Evolutionary conservation across 257 asterid species (phyloP), one percentile per base, ranked within the genome.

Genomic region (Cynanchum wilfordii): DNA sequence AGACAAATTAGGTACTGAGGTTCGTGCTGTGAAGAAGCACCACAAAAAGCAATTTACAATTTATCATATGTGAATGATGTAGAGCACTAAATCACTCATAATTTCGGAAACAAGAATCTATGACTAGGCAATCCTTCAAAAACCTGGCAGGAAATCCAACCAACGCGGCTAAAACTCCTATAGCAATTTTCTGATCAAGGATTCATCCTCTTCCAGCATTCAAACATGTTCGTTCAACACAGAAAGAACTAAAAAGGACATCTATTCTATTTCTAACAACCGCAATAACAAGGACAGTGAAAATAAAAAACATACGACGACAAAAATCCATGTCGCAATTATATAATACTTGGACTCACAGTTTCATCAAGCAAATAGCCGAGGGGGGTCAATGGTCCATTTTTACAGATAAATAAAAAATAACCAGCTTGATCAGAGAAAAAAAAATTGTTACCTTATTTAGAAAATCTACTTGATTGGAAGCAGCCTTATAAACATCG

Each of bases 401-500:
- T 2, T 33, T 33, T 33, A 33, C 38, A 33, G 10, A 42, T 42
- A 42, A 42, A 42, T 7, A 42, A 42, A 42, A 42, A 42, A 42
- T 7, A 42, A 42, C 47, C 47, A 42, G 47, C 47, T 5, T 42
- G 8, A 42, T 42, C 4, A 1, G 42, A 38, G 30, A 38, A 60
- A 16, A 3, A 17, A n/a, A 50, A 69, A 19, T 73, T 38, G 42
- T 10, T 27, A 84, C 85, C 86, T 81, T 81, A 3, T 33, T 79
- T 55, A 71, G 82, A 54, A 84, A 84, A 79, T 84, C 87, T 29
- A 79, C 86, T 58, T 77, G 79, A 22, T 7, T 36, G 63, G 80
- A 68, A 79, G 79, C 59, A 4, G 86, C 84, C 30, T 74, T 76
- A 58, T 81, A 81, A 66, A 66, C 68, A 51, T 72, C 74, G 2